Evolutionary conservation across 495 filamentous ascomycete genomes (phyloP).

Genomic region (Neurospora sp.): DNA sequence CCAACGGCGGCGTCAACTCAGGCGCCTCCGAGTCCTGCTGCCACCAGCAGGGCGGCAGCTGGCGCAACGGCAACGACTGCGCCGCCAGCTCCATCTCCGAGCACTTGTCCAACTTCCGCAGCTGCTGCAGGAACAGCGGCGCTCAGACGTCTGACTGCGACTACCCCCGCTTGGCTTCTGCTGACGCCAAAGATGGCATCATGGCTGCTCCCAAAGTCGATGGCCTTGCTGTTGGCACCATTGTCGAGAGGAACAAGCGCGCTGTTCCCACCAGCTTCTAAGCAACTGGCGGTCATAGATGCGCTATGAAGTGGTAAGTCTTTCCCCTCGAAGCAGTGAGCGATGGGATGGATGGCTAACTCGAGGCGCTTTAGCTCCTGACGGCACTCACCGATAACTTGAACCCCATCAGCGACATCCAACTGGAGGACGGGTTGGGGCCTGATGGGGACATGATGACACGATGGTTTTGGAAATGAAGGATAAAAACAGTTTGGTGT

Average conservation of each 20-base stretch:
- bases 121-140: neutral
- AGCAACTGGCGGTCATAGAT: neutral
- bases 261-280: neutral
- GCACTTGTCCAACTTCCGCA: slow-evolving; percentile 33
- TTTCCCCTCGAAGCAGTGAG: neutral
- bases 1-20: neutral
- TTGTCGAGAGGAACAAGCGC: neutral
- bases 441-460: neutral
- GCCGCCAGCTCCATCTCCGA: slow-evolving; percentile 36
- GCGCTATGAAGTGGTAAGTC: neutral
- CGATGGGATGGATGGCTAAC: neutral
- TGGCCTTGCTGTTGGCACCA: neutral
- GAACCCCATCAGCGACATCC: neutral
- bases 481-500: neutral
- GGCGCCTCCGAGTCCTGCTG: neutral
- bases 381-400: neutral
- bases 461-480: neutral
- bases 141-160: neutral
- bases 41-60: neutral
- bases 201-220: neutral
- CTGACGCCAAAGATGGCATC: neutral
- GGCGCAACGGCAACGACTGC: slow-evolving; percentile 14
- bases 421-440: neutral
- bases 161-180: neutral
- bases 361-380: neutral